Evolutionary conservation across 2,329 filamentous ascomycete species (phyloP).

Genomic region (Apiospora aurea): DNA sequence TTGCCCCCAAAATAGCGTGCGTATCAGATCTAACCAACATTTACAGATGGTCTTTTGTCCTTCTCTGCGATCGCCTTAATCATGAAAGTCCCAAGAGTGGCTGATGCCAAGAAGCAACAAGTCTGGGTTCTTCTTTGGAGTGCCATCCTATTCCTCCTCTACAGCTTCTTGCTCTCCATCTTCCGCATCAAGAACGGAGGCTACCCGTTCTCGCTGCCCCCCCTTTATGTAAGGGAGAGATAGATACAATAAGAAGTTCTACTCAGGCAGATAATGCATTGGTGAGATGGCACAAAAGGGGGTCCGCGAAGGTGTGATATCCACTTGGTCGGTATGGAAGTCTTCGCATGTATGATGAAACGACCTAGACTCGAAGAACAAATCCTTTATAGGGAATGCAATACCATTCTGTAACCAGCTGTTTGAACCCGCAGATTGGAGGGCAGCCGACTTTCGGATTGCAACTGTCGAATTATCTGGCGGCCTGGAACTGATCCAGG

Average conservation of each 20-base stretch:
- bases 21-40: conserved; percentile 33
- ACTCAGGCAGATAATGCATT: conserved; percentile 7
- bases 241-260: not conserved
- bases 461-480: not conserved
- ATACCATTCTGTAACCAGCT: not conserved
- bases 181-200: conserved; percentile 95
- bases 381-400: not conserved
- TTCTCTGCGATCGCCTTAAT: conserved; percentile 92
- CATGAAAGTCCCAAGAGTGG: conserved; percentile 89
- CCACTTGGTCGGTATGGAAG: not conserved
- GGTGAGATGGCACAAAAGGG: conserved; percentile 2
- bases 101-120: conserved; percentile 78
- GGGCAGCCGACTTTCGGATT: not conserved
- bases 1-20: not conserved
- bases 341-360: conserved; percentile 7
- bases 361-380: conserved; percentile 10
- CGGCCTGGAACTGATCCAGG: not conserved
- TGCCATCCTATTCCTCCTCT: conserved; percentile 78
- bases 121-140: conserved; percentile 83
- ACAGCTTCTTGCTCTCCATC: conserved; percentile 92
- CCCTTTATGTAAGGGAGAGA: conserved; percentile 71
- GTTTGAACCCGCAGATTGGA: not conserved
- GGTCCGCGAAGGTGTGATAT: not conserved
- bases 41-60: conserved; percentile 71
- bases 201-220: conserved; percentile 90